Evolutionary conservation across 371 early-diverging fungal species (phyloP).

Genomic region (Mortierella sp.): DNA sequence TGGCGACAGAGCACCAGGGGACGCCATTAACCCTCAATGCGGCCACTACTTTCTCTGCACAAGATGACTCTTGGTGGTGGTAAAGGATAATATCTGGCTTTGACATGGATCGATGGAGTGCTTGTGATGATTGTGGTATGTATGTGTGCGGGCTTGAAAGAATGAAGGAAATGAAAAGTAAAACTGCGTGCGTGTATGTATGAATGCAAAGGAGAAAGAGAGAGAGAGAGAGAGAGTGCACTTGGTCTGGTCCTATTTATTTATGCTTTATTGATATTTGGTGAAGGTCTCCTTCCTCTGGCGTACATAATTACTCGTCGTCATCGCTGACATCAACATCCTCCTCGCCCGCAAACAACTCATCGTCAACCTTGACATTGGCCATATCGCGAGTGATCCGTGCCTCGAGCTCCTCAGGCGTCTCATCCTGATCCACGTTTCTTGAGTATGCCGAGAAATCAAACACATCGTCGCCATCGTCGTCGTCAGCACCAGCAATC

Average conservation of each 20-base stretch:
- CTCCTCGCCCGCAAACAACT: constrained; percentile 56
- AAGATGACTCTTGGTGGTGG: constrained; percentile 31
- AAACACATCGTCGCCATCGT: constrained; percentile 77
- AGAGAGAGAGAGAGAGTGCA: background rate
- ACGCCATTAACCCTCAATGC: constrained; percentile 37
- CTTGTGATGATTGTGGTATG: background rate
- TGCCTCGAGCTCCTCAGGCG: constrained; percentile 44
- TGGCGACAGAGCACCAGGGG: constrained; percentile 32
- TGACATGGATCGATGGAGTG: constrained; percentile 17
- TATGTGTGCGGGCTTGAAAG: background rate
- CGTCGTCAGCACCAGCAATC: constrained; percentile 80
- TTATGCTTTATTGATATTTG: background rate
- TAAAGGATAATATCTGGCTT: constrained; percentile 35
- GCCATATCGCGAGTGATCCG: constrained; percentile 47
- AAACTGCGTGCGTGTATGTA: too few relatives aligned
- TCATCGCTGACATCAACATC: constrained; percentile 56
- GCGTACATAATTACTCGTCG: constrained; percentile 28
- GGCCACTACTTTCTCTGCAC: constrained; percentile 30
- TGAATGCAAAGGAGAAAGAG: too few relatives aligned
- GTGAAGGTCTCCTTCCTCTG: background rate
- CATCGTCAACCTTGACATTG: constrained; percentile 35
- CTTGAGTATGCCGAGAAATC: constrained; percentile 71
- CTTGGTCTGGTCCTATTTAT: background rate
- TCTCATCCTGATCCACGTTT: constrained; percentile 62
- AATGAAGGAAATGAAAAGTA: background rate